Evolutionary conservation across 176 grass and related monocot genomes (phyloP), one percentile per base, ranked within the genome.

Genomic region (Musa itinerans): DNA sequence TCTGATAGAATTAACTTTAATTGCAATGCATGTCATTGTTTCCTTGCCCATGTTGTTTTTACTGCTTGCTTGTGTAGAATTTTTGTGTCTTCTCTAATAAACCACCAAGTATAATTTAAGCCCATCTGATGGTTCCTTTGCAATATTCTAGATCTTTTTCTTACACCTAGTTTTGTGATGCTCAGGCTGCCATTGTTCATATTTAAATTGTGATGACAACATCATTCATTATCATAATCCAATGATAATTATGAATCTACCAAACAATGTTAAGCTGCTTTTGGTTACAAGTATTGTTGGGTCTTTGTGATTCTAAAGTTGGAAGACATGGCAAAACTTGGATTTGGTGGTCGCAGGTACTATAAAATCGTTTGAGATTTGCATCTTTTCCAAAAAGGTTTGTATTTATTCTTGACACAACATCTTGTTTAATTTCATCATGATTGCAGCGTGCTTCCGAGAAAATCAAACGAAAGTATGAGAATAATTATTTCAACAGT

Each of bases 281-380:
- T 21, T 22, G 10, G 62, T 26, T 66, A 21, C 61, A 52, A 77
- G 22, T 25, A 77, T 27, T 77, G 14, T 63, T 23, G 62, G 52
- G 34, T 34, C 19, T 53, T 77, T 66, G 19, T 77, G 13, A 77
- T 52, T 53, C 25, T 25, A 16, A 63, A 66, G 12, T 63, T 76
- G n/a, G 11, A 57, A 59, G 25, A 74, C 17, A 89, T 89, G 87
- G 80, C 79, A 74, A 89, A 80, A 57, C 67, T 64, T 62, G 76
- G 76, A 49, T 79, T 53, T 79, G 8, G 82, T 76, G 80, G 83
- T 23, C 83, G 80, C 53, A 69, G 87, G 87, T 83, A 76, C 54
- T 58, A 26, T 29, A 10, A 56, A 17, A n/a, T n/a, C 9, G 0
- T 43, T 69, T 9, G 24, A 17, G 11, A 69, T 11, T 16, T 69